Conservation (phyloP, 371 early-diverging fungal genomes). For the Mucor sp. region DNA sequence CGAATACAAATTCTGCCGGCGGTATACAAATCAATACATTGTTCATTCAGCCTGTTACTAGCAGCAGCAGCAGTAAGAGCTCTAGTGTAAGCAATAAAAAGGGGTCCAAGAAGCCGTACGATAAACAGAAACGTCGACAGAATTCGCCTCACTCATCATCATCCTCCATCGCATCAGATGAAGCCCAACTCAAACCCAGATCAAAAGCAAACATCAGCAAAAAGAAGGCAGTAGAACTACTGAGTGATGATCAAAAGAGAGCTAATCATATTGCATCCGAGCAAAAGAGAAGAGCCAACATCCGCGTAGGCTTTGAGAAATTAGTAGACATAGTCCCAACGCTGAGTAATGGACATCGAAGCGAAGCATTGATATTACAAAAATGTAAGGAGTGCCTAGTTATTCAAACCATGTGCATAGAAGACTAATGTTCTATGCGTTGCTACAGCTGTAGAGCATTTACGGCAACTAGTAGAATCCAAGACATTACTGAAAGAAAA, state of each 20-base stretch:
- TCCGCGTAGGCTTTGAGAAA: constrained; percentile 78
- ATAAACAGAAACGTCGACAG: neutral
- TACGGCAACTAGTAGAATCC: constrained; percentile 20
- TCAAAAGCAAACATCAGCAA: neutral
- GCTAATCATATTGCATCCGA: constrained; percentile 93
- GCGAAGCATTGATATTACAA: constrained; percentile 48
- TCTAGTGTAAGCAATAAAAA: neutral
- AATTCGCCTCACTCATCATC: constrained; percentile 9
- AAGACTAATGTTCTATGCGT: neutral
- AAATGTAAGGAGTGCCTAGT: constrained; percentile 15
- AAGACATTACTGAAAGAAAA: constrained; percentile 24
- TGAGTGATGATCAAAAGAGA: constrained; percentile 86
- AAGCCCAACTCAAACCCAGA: neutral
- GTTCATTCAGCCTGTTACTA: neutral
- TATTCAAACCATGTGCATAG: neutral
- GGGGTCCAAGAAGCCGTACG: neutral
- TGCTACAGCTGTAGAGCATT: constrained; percentile 19
- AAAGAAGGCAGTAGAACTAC: constrained; percentile 56
- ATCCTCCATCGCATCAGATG: neutral
- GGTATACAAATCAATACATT: constrained; percentile 14
- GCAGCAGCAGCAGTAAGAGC: neutral
- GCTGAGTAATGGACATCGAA: constrained; percentile 56
- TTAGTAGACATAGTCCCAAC: constrained; percentile 79
- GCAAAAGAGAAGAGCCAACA: constrained; percentile 84
- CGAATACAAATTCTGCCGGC: neutral